Conservation (phyloP, 1,284 basidiomycete genomes). For the Ceratobasidium sp. region DNA sequence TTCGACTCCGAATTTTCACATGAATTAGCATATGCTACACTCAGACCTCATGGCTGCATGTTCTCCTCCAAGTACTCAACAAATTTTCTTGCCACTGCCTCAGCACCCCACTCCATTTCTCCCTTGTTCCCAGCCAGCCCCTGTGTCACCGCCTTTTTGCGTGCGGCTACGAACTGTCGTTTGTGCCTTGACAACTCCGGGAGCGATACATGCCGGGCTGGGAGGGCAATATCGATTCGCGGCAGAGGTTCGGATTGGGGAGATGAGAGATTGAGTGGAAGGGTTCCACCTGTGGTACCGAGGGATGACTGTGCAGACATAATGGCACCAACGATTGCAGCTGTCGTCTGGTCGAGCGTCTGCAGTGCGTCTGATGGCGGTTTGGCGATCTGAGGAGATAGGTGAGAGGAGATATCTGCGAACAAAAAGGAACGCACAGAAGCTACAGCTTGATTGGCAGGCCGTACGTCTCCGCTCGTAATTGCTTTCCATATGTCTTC, state of each 20-base stretch:
- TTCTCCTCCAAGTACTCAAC: conserved; percentile 83
- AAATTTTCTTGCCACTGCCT: conserved; percentile 80
- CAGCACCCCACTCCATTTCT: conserved; percentile 79
- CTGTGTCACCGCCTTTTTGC: conserved; percentile 88
- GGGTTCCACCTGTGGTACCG: conserved; percentile 65
- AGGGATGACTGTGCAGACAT: conserved; percentile 69
- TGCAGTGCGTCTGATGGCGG: conserved; percentile 87
- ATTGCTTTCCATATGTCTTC: conserved; percentile 87
- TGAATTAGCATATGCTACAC: neutral
- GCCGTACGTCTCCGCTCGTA: conserved; percentile 82
- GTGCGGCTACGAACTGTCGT: conserved; percentile 86
- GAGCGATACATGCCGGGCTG: conserved; percentile 77
- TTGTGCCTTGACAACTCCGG: conserved; percentile 89
- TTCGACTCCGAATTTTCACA: neutral
- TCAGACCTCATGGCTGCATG: conserved; percentile 53
- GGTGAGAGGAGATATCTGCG: conserved; percentile 14
- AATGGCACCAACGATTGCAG: conserved; percentile 75
- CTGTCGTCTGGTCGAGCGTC: conserved; percentile 78
- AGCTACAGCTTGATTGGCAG: conserved; percentile 88
- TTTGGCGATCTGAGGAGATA: conserved; percentile 69
- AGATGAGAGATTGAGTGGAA: conserved; percentile 63
- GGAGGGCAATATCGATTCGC: conserved; percentile 66
- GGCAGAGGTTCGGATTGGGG: conserved; percentile 52
- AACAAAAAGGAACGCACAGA: conserved; percentile 66
- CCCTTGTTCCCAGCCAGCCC: conserved; percentile 82